Conservation (phyloP, 1,284 basidiomycete genomes). For the Microbotryomycetes sp. region DNA sequence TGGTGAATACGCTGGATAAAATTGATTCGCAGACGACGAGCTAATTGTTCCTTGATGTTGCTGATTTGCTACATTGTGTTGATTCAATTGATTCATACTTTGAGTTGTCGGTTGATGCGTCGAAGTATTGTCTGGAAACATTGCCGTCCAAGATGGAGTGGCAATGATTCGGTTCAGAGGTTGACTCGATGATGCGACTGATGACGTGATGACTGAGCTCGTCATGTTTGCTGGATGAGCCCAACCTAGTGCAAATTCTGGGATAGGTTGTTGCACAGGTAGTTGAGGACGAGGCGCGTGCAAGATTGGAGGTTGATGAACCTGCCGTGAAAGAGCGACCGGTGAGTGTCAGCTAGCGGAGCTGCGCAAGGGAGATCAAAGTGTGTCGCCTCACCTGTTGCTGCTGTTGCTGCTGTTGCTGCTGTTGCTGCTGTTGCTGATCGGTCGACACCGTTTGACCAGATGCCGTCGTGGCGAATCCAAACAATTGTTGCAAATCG, state of each 20-base stretch:
- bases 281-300: conserved; percentile 18
- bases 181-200: neutral
- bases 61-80: neutral
- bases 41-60: neutral
- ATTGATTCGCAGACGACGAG: neutral
- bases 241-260: neutral
- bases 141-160: conserved; percentile 19
- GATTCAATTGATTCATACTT: neutral
- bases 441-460: neutral
- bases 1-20: neutral
- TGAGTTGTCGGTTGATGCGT: neutral
- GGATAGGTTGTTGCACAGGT: conserved; percentile 4
- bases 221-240: neutral
- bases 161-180: conserved; percentile 19
- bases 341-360: neutral
- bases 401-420: neutral
- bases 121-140: conserved; percentile 7
- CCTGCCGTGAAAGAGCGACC: neutral
- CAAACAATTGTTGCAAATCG: too few species aligned
- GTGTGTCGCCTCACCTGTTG: neutral
- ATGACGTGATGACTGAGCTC: neutral
- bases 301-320: neutral
- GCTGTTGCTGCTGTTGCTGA: neutral
- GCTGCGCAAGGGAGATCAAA: too few species aligned
- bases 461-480: too few species aligned